Evolutionary conservation across 257 asterid genomes (phyloP), one percentile per base, ranked within the genome.

Genomic region (Petrea volubilis): DNA sequence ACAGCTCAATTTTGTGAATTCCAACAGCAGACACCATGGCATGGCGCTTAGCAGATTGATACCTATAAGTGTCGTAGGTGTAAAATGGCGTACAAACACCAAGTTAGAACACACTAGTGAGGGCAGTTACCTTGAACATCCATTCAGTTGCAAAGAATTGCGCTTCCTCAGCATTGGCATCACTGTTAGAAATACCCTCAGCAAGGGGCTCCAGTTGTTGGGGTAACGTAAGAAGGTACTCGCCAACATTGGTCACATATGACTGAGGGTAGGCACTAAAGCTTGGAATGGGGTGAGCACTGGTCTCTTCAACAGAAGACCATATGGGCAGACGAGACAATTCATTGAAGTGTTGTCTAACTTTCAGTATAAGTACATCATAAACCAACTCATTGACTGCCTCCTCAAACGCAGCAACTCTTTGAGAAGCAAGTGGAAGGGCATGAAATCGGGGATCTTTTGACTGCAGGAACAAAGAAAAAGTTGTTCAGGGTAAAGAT

Each of bases 381-480:
- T 92, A 95, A 58, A 95, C 99, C 73, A 95, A 91, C 68, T 95
- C 99, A 73, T 83, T 92, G 49, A 95, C 99, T 60, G 96, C 92
- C 72, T 92, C 99, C 3, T 94, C 85, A 83, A 95, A 95, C 67
- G 97, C 96, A 46, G 89, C 81, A 60, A 86, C 90, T 70, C 99
- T 84, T 77, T 92, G 95, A 73, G 97, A 90, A 71, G 98, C 88
- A 77, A 82, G 79, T 50, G 99, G 98, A 71, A 92, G 98, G 67
- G 99, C 97, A 50, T 92, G 99, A 78, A 95, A 95, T 74, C 98
- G 81, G 64, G 97, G 97, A 86, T 95, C 99, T 82, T 95, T 95
- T 20, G 98, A 87, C 98, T 92, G 96, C 88, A 85, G 60, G 51
- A 74, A 72, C 50, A 70, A 65, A 64, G 64, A 60, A 72, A 74